Evolutionary conservation across 192 early-diverging fungal species (phyloP), one percentile per base, ranked within the genome.

Genomic region (Entomortierella parvispora): DNA sequence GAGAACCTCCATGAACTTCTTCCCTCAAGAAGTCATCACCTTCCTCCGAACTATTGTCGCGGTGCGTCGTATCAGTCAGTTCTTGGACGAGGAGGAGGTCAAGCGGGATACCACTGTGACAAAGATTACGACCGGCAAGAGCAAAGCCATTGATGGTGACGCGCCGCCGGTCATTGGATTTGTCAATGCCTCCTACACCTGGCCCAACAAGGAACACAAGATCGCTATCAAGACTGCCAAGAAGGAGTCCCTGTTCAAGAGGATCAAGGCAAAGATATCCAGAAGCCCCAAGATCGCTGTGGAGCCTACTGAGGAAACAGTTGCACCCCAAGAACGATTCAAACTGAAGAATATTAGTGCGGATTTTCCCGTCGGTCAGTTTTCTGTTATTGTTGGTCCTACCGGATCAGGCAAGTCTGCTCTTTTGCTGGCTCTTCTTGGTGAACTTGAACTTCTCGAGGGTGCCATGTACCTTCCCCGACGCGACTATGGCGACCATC

Each of bases 371-470:
- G 37, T 67, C 12, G 88, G 88, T 40, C 89, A 91, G 48, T 84
- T 96, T 7, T 91, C 91, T 32, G 84, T 96, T 14, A 71, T 97
- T 32, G 88, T 88, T 31, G 97, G 97, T 4, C 85, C 93, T 22
- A 97, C 96, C 11, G 97, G 95, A 0, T 84, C 88, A 17, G 97
- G 97, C 46, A 99, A 99, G 78, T 90, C 91, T 9, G 90, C 90
- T 12, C 66, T 99, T 53, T 76, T 97, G 17, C 61, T 89, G 18
- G 92, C 94, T 52, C 83, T 97, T 25, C 81, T 97, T 5, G 94
- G 94, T 32, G 96, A 97, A 80, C 93, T 95, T 61, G 78, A 83
- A 17, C 72, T 79, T 22, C 57, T 79, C 14, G 69, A 69, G 26
- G 84, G 84, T 46, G 34, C 64, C 14, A 74, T 80, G 25, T 71